Percentiles rank a stretch among this genome's conserved stretches.
These are phyloP conservation scores for Usnea hakonensis DNA, from an alignment of 495 filamentous ascomycete species.

Conservation along the genomic window DNA sequence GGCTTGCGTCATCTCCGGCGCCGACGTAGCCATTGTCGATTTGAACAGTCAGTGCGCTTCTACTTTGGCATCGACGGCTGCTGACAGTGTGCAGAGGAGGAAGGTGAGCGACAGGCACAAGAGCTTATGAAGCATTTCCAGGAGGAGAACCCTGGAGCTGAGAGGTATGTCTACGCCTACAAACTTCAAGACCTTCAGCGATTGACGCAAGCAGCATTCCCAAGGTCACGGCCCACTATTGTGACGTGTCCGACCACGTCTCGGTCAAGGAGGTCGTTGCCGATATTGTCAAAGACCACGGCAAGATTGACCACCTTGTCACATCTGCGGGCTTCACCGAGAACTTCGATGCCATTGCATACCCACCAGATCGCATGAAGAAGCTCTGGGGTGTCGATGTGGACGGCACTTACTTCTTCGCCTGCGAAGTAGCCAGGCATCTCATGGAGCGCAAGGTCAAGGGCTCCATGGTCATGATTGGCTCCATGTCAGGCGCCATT, in stretches of 20 bases:
- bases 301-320: conserved; percentile 82
- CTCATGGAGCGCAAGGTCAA: conserved; percentile 70
- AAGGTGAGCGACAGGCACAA: conserved; percentile 68
- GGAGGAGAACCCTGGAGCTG: conserved; percentile 66
- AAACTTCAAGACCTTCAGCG: neutral
- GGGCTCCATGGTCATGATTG: conserved; percentile 90
- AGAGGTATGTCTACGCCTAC: conserved; percentile 44
- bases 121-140: conserved; percentile 64
- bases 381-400: conserved; percentile 94
- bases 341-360: conserved; percentile 84
- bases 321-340: conserved; percentile 95
- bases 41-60: conserved; percentile 62
- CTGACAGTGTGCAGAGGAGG: conserved; percentile 53
- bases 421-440: conserved; percentile 76
- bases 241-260: conserved; percentile 70
- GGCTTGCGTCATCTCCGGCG: conserved; percentile 75
- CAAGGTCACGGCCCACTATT: conserved; percentile 80
- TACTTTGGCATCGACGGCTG: neutral
- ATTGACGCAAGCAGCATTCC: conserved; percentile 46
- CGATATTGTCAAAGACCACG: conserved; percentile 63
- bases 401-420: conserved; percentile 87
- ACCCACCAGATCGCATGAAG: conserved; percentile 79
- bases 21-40: conserved; percentile 87
- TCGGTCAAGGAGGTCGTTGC: conserved; percentile 66
- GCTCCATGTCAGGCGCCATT: conserved; percentile 85